Percentiles rank a stretch among this genome's conserved stretches.
Conservation (phyloP, 2,329 filamentous ascomycete genomes). For the Neonectria sp. region DNA sequence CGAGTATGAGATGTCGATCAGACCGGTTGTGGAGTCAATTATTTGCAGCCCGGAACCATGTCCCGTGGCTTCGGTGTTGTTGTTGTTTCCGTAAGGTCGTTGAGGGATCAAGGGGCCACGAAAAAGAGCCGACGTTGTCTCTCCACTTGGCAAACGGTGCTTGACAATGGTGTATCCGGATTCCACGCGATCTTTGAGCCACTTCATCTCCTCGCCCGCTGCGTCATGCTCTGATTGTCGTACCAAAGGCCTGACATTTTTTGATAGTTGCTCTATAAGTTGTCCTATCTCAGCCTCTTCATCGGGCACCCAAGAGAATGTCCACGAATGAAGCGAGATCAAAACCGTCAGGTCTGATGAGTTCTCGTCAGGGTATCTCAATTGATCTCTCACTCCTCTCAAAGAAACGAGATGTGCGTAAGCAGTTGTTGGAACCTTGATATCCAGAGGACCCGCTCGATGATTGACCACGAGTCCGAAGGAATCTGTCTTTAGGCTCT, state of each 20-base stretch:
- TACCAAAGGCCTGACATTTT: background rate
- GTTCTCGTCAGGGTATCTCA: background rate
- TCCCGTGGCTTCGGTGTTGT: background rate
- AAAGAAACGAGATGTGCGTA: background rate
- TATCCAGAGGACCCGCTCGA: background rate
- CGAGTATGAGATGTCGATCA: background rate
- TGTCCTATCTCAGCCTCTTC: background rate
- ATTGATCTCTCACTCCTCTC: background rate
- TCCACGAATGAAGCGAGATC: background rate
- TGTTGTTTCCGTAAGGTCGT: background rate
- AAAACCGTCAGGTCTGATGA: background rate
- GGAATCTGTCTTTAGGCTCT: background rate
- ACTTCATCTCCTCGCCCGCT: background rate
- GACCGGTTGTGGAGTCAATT: background rate
- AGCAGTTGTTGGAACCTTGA: background rate
- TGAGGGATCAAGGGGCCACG: background rate
- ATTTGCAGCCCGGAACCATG: background rate
- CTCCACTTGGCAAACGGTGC: background rate
- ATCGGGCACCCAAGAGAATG: background rate
- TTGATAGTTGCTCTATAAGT: background rate
- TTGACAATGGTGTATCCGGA: background rate
- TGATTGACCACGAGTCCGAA: background rate
- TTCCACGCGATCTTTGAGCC: background rate
- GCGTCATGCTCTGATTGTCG: background rate
- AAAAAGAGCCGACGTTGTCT: background rate